Conservation (phyloP, 208 protist species). For the Wallacemonas sp. region DNA sequence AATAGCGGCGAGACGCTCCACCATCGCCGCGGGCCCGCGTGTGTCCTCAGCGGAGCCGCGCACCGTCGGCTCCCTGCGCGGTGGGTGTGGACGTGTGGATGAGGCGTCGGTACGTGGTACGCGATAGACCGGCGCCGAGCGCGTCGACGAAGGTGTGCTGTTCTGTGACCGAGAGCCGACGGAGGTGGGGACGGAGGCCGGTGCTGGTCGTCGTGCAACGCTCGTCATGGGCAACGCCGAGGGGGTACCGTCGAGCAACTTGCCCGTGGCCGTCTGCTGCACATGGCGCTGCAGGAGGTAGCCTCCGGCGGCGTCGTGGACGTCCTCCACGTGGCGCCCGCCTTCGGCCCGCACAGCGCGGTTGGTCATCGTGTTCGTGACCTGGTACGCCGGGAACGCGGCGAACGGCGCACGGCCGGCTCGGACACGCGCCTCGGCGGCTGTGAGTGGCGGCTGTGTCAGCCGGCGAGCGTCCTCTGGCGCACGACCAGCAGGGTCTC, state of each 20-base stretch:
- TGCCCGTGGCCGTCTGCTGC: conserved; percentile 42
- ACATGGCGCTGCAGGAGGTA: conserved; percentile 49
- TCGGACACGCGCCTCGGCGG: not conserved
- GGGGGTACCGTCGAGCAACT: conserved; percentile 20
- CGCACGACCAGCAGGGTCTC: conserved; percentile 25
- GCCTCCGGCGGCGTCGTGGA: conserved; percentile 1
- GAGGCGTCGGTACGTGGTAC: not conserved
- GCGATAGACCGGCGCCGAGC: conserved; percentile 5
- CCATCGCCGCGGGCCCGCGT: not conserved
- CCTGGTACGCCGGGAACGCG: conserved; percentile 20
- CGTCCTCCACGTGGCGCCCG: not conserved
- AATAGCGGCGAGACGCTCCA: not conserved
- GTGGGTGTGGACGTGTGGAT: not conserved
- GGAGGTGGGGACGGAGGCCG: not conserved
- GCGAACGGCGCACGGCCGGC: not conserved
- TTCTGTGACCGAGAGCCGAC: not conserved
- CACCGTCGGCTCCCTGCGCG: not conserved
- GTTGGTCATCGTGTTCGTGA: conserved; percentile 7
- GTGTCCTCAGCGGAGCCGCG: not conserved
- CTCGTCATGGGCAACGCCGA: not conserved
- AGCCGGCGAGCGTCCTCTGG: conserved; percentile 7
- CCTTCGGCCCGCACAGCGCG: not conserved
- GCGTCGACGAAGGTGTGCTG: conserved; percentile 1
- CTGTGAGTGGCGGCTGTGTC: conserved; percentile 9
- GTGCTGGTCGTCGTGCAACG: not conserved